These are phyloP conservation scores for Oryza brachyantha DNA, from an alignment of 176 grass and related monocot species.

Conservation along the genomic window DNA sequence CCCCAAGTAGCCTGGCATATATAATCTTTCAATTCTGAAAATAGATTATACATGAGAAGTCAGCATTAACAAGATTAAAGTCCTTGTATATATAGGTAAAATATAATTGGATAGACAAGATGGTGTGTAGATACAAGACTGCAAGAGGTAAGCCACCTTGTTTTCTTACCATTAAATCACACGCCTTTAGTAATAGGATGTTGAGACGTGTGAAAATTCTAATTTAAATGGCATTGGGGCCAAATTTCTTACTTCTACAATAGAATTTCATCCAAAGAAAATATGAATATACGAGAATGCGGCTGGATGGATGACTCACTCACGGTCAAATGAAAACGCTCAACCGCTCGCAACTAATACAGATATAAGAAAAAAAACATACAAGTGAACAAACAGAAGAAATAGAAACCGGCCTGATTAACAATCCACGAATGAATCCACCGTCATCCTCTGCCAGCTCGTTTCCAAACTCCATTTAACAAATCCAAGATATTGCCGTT, in stretches of 20 bases:
- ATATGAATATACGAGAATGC: neutral
- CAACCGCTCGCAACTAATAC: conserved; percentile 33
- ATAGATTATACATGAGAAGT: neutral
- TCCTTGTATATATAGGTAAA: neutral
- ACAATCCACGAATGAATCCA: conserved; percentile 19
- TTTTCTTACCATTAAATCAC: neutral
- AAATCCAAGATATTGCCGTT: conserved; percentile 18
- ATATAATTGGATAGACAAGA: neutral
- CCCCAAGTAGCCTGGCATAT: neutral
- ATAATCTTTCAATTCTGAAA: neutral
- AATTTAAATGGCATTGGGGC: neutral
- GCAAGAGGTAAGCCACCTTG: neutral
- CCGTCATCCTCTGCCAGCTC: conserved; percentile 26
- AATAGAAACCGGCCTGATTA: neutral
- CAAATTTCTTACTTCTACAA: neutral
- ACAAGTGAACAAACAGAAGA: neutral
- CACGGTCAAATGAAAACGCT: conserved; percentile 41
- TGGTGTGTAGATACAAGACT: neutral
- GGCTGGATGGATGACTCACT: neutral
- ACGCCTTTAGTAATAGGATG: neutral
- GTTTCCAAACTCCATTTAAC: conserved; percentile 31
- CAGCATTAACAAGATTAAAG: neutral
- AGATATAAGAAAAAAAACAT: neutral
- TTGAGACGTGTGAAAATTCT: neutral
- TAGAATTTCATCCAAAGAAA: neutral